These are phyloP conservation scores for Fusarium siculi DNA, from an alignment of 2,329 filamentous ascomycete species.

Conservation along the genomic window DNA sequence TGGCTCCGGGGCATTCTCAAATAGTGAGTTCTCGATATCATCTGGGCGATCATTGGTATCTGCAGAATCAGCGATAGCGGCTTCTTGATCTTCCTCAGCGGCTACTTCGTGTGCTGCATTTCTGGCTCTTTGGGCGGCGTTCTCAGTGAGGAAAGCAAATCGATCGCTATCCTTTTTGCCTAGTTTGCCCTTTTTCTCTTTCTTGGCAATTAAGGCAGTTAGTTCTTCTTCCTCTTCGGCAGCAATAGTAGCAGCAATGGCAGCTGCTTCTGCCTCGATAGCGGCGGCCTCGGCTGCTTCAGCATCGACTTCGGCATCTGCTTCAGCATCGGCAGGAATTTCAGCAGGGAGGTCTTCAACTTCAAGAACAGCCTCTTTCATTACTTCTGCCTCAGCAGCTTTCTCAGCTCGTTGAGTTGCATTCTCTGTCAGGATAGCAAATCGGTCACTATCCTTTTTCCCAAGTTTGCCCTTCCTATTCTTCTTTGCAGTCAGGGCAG, in stretches of 20 bases:
- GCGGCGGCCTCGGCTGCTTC: constrained; percentile 32
- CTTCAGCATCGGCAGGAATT: constrained; percentile 30
- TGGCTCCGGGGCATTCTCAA: constrained; percentile 25
- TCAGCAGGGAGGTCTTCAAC: constrained; percentile 8
- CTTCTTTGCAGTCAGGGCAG: constrained; percentile 49
- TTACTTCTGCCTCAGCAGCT: constrained; percentile 33
- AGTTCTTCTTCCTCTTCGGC: constrained; percentile 40
- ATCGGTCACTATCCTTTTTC: constrained; percentile 47
- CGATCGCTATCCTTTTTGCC: constrained; percentile 39
- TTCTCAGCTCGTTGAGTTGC: constrained; percentile 36
- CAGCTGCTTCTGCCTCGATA: constrained; percentile 47
- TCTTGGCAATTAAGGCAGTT: constrained; percentile 31
- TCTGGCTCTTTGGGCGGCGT: constrained; percentile 22
- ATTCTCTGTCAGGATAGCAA: constrained; percentile 38
- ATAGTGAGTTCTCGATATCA: constrained; percentile 18
- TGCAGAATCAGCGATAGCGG: constrained; percentile 30
- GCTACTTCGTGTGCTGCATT: constrained; percentile 35
- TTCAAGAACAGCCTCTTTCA: constrained; percentile 35
- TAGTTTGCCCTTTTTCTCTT: constrained; percentile 35
- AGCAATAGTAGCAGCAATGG: constrained; percentile 14
- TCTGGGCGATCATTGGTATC: constrained; percentile 16
- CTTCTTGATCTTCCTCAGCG: constrained; percentile 26
- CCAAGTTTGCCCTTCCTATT: constrained; percentile 45
- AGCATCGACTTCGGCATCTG: constrained; percentile 14
- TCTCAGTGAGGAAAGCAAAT: constrained; percentile 34